Conservation (phyloP, 2,329 filamentous ascomycete species). For the Neofusicoccum umdonicola region DNA sequence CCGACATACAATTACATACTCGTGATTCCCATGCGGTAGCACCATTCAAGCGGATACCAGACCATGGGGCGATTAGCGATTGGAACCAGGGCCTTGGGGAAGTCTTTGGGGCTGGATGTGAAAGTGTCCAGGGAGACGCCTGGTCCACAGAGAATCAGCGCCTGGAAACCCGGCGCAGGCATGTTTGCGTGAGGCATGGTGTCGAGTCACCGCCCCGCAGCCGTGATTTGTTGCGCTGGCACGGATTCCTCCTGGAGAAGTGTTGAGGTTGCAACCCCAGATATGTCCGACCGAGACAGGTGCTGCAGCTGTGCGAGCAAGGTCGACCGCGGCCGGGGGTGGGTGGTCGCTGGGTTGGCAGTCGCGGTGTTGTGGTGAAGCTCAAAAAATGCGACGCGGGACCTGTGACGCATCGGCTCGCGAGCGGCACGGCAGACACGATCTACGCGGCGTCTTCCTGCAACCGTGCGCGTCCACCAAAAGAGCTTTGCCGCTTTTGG, state of each 20-base stretch:
- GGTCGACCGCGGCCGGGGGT: background rate
- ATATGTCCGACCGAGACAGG: too few relatives aligned
- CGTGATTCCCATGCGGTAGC: slow-evolving; percentile 75
- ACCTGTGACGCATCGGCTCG: slow-evolving; percentile 5
- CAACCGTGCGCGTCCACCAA: background rate
- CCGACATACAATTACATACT: slow-evolving; percentile 47
- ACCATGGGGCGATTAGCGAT: slow-evolving; percentile 86
- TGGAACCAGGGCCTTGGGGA: slow-evolving; percentile 77
- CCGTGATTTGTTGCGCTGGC: background rate
- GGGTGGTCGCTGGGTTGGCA: background rate
- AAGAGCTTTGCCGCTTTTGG: slow-evolving; percentile 2
- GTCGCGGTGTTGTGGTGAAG: slow-evolving; percentile 3
- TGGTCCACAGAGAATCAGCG: slow-evolving; percentile 78
- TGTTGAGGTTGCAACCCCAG: background rate
- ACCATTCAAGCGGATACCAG: slow-evolving; percentile 85
- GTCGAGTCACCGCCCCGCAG: background rate
- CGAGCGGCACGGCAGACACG: background rate
- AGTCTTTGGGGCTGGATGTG: slow-evolving; percentile 74
- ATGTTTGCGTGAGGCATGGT: slow-evolving; percentile 74
- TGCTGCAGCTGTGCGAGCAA: background rate
- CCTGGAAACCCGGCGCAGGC: slow-evolving; percentile 75
- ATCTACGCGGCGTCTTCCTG: background rate
- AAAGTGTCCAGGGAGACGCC: slow-evolving; percentile 81
- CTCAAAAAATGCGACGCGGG: slow-evolving; percentile 10
- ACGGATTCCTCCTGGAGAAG: background rate